Evolutionary conservation across 352 stramenopile species (phyloP).

Genomic region (Phytophthora capsici): DNA sequence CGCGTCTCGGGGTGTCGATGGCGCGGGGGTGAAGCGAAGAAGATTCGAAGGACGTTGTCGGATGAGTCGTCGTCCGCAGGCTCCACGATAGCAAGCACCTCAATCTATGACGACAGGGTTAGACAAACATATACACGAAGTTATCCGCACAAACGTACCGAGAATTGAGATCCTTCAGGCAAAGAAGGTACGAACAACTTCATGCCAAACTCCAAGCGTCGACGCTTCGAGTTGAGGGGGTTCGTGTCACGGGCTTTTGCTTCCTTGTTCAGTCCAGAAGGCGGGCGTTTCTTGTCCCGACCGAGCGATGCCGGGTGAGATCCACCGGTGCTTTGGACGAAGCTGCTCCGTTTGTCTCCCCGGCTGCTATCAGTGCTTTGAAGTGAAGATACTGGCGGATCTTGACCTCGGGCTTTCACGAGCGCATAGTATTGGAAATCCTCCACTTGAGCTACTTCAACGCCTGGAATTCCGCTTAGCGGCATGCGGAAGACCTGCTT

Average conservation of each 20-base stretch:
- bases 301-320: constrained; percentile 19
- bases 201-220: constrained; percentile 71
- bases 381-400: background rate
- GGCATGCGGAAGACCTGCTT: constrained; percentile 71
- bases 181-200: constrained; percentile 62
- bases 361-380: constrained; percentile 11
- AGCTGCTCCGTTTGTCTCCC: constrained; percentile 25
- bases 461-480: constrained; percentile 48
- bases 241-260: constrained; percentile 18
- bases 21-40: constrained; percentile 43
- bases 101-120: constrained; percentile 37
- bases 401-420: constrained; percentile 20
- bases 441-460: constrained; percentile 54
- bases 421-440: constrained; percentile 73
- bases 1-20: constrained; percentile 30
- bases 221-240: constrained; percentile 6
- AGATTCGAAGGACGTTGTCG: constrained; percentile 47
- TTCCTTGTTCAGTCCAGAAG: constrained; percentile 29
- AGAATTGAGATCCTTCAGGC: constrained; percentile 61
- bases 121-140: background rate
- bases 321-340: constrained; percentile 7
- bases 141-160: constrained; percentile 38
- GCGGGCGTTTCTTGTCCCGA: constrained; percentile 31
- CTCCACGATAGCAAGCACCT: constrained; percentile 51
- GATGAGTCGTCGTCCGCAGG: constrained; percentile 34